Percentiles rank a stretch among this genome's conserved stretches.
Evolutionary conservation across 2,329 filamentous ascomycete species (phyloP).

Genomic region (Fusarium sp.): DNA sequence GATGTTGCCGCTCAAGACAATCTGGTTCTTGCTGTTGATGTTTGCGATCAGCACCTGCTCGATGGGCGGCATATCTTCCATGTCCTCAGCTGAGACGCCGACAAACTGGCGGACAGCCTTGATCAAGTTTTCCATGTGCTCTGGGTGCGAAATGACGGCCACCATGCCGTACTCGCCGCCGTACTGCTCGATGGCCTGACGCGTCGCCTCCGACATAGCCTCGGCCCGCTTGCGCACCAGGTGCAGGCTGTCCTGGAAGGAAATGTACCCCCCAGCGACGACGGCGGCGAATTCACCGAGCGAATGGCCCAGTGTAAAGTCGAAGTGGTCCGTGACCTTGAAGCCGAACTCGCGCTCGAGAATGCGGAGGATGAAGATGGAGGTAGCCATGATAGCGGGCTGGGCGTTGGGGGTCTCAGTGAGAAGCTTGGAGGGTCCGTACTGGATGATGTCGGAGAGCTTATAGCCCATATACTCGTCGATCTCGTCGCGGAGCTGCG

Average conservation of each 20-base stretch:
- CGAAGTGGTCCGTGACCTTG: constrained; percentile 74
- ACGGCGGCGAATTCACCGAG: constrained; percentile 94
- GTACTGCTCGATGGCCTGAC: constrained; percentile 71
- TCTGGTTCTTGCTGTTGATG: constrained; percentile 96
- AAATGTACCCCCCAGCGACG: constrained; percentile 84
- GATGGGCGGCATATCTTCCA: constrained; percentile 77
- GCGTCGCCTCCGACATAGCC: constrained; percentile 83
- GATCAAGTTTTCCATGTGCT: constrained; percentile 77
- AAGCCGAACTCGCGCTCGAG: constrained; percentile 89
- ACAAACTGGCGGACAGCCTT: constrained; percentile 84
- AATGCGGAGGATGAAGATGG: constrained; percentile 87
- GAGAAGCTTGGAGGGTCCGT: constrained; percentile 81
- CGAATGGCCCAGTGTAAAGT: constrained; percentile 90
- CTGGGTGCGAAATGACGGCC: constrained; percentile 87
- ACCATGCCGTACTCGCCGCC: constrained; percentile 95
- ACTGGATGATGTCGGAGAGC: constrained; percentile 81
- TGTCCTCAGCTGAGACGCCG: constrained; percentile 75
- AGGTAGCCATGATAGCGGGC: constrained; percentile 96
- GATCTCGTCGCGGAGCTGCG: constrained; percentile 85
- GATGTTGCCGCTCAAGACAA: constrained; percentile 90
- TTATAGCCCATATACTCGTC: constrained; percentile 80
- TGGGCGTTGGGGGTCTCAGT: constrained; percentile 90
- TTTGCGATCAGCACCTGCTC: constrained; percentile 93
- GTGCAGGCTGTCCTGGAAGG: constrained; percentile 80
- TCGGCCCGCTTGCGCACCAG: constrained; percentile 84